Base-by-base conservation (phyloP, 2,329 filamentous ascomycete species). In the Aspergillus carbonarius region DNA sequence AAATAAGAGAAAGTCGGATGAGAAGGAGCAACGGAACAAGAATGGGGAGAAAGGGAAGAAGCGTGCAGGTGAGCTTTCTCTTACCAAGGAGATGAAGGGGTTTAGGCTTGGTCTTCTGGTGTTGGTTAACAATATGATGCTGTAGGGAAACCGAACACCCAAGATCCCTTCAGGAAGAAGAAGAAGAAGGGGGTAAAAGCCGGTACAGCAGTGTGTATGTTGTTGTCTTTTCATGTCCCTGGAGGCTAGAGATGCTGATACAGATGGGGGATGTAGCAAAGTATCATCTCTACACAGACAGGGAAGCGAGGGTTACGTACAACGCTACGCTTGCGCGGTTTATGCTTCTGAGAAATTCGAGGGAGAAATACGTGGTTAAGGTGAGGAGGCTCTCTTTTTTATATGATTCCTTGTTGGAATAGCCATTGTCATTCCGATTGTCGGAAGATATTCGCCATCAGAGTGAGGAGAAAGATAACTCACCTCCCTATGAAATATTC, bases 271-370 rank as follows among this genome's bases (percentile, higher is more conserved):
- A 18, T 17, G 58, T 47, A 88, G 86, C 80, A 34, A 76, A 85
- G n/a, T 85, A 87, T 67, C 86, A 85, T 60, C 72, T 90, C 60
- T 92, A 89, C 72, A 75, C 73, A 17, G 90, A 95, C 69, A 56
- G 67, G 3, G 82, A 47, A 13, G 68, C 82, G 0, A 83, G 81
- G 49, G 90, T 91, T 70, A 72, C 78, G 4, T 92, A 91, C 74
- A 80, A 87, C 55, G 75, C 90, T 58, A 79, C 80, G 0, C 75
- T 95, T 13, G 81, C 81, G 2, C 83, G 88, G 70, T 68, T 69
- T 83, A 74, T 72, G 79, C 69, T 39, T 72, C 60, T 4, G 76
- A 78, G 50, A 10, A 82, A 82, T 39, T 68, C 74, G 0, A 83
- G 83, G 44, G 84, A 91, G 67, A 84, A 82, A 34, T 87, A 85